Conservation (phyloP, 179 eudicot species). For the Sideroxylon spinosum region DNA sequence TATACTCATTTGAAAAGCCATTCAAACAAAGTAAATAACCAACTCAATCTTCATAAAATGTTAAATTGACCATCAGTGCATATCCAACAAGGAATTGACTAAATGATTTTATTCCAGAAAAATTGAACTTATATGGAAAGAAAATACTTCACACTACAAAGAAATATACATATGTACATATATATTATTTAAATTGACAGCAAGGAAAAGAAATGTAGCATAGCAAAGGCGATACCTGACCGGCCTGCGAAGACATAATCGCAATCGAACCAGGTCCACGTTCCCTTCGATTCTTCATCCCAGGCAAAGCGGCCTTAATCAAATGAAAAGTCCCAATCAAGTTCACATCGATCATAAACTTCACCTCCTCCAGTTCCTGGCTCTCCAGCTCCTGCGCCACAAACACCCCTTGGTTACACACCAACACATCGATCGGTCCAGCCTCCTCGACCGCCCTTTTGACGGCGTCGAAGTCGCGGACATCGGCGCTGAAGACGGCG, state of each 20-base stretch:
- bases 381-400: constrained; percentile 48
- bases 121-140: too few species aligned
- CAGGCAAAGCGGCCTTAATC: constrained; percentile 11
- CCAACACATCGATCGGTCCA: constrained; percentile 66
- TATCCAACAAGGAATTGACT: too few species aligned
- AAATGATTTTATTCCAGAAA: too few species aligned
- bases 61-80: too few species aligned
- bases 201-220: too few species aligned
- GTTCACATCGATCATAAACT: constrained; percentile 77
- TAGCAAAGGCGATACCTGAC: constrained; percentile 2
- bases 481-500: constrained; percentile 55
- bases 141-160: too few species aligned
- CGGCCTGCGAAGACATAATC: constrained; percentile 16
- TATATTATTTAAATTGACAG: too few species aligned
- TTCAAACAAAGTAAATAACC: too few species aligned
- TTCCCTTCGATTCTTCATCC: constrained; percentile 6
- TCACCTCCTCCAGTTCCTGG: constrained; percentile 52
- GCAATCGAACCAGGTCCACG: not conserved
- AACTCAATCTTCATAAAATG: too few species aligned
- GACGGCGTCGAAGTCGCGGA: constrained; percentile 52
- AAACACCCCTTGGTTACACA: constrained; percentile 82
- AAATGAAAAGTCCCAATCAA: constrained; percentile 53
- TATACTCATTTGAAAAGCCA: too few species aligned
- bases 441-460: constrained; percentile 50
- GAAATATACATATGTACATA: too few species aligned